Conservation (phyloP, 2,329 filamentous ascomycete genomes). For the Basipetospora chlamydospora region DNA sequence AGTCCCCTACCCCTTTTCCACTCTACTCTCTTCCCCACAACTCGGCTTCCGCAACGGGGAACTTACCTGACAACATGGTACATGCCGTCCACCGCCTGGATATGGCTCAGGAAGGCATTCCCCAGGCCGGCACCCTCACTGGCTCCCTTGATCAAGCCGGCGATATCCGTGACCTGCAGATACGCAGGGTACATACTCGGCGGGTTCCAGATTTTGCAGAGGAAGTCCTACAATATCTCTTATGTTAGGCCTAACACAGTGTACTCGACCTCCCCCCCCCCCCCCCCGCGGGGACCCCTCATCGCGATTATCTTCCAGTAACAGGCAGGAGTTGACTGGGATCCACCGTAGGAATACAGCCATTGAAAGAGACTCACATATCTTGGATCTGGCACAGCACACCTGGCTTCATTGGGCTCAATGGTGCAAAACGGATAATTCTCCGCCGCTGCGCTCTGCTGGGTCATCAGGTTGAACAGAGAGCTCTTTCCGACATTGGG, state of each 20-base stretch:
- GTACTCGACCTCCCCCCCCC: too few species aligned
- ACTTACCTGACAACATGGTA: conserved; percentile 26
- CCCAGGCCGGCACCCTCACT: conserved; percentile 28
- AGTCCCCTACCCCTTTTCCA: too few species aligned
- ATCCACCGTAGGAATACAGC: too few species aligned
- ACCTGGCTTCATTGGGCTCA: conserved; percentile 30
- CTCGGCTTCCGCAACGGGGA: neutral
- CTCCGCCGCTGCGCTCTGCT: conserved; percentile 28
- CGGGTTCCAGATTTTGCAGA: conserved; percentile 30
- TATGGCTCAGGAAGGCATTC: conserved; percentile 29
- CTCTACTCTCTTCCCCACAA: neutral
- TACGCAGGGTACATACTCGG: conserved; percentile 29
- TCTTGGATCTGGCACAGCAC: conserved; percentile 26
- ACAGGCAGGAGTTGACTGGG: too few species aligned
- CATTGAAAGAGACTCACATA: conserved; percentile 21
- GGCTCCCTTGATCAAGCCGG: conserved; percentile 28
- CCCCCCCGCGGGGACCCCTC: too few species aligned
- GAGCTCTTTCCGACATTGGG: conserved; percentile 31
- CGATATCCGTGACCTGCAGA: conserved; percentile 30
- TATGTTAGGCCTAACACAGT: conserved; percentile 7
- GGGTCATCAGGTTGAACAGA: conserved; percentile 29
- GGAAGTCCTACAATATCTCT: conserved; percentile 21
- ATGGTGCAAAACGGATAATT: conserved; percentile 32
- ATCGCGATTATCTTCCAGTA: too few species aligned
- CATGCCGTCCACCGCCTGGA: conserved; percentile 30